Percentiles rank a stretch among this genome's conserved stretches.
These are phyloP conservation scores for Penicillium corylophilum DNA, from an alignment of 2,329 filamentous ascomycete species.

Conservation along the genomic window DNA sequence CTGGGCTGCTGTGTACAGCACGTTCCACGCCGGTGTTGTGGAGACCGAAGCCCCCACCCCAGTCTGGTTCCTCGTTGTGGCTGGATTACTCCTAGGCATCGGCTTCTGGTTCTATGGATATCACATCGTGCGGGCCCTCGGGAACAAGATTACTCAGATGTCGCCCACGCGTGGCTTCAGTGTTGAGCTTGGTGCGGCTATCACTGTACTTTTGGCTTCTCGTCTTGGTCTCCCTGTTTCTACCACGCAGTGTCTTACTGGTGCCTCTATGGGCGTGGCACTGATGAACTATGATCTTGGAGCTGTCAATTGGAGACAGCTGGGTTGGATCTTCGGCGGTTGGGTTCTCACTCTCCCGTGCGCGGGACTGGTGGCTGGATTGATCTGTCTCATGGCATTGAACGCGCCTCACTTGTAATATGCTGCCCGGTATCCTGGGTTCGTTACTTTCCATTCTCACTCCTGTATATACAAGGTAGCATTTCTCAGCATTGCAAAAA, in stretches of 20 bases:
- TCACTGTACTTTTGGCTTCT: conserved; percentile 39
- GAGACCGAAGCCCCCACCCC: conserved; percentile 34
- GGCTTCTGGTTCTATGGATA: conserved; percentile 46
- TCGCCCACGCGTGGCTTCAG: conserved; percentile 30
- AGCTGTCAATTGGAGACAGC: conserved; percentile 47
- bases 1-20: conserved; percentile 41
- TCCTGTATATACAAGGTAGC: not conserved
- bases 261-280: conserved; percentile 37
- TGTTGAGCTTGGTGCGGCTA: conserved; percentile 44
- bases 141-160: conserved; percentile 45
- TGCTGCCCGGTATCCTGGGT: too few relatives aligned
- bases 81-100: conserved; percentile 37
- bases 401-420: conserved; percentile 38
- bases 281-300: conserved; percentile 39
- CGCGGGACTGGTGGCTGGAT: conserved; percentile 42
- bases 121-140: conserved; percentile 42
- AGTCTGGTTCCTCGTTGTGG: conserved; percentile 40
- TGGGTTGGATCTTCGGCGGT: conserved; percentile 45
- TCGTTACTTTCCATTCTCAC: not conserved
- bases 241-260: conserved; percentile 40
- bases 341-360: conserved; percentile 48
- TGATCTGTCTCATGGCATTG: conserved; percentile 43
- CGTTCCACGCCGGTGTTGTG: conserved; percentile 34
- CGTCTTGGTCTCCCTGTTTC: conserved; percentile 36
- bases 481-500: not conserved